These are phyloP conservation scores for Prunus mongolica DNA, from an alignment of 306 rosid genomes.

Conservation along the genomic window DNA sequence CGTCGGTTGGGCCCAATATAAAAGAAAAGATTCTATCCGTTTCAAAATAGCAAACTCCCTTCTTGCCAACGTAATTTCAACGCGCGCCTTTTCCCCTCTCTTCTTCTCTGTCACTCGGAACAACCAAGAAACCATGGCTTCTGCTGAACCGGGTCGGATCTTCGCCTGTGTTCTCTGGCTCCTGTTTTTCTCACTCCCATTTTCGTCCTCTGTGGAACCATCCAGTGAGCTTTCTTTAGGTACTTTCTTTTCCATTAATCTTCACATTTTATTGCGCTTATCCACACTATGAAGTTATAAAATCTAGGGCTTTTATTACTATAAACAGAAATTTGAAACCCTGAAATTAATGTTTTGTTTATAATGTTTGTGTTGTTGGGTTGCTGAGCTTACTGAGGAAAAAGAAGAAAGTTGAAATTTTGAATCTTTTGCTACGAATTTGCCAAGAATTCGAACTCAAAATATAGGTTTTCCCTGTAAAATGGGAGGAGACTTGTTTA, in stretches of 20 bases:
- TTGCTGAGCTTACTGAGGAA: background rate
- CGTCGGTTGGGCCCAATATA: conserved; percentile 16
- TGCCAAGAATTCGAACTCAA: background rate
- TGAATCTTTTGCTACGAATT: background rate
- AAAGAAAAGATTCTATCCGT: background rate
- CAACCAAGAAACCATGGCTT: conserved; percentile 23
- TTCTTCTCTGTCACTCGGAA: background rate
- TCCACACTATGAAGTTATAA: background rate
- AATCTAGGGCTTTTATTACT: conserved; percentile 6
- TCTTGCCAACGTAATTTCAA: conserved; percentile 27
- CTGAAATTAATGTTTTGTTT: background rate
- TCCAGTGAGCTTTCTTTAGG: conserved; percentile 36
- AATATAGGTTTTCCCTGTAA: background rate
- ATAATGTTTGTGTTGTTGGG: background rate
- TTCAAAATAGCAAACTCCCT: conserved; percentile 14
- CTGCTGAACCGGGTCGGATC: conserved; percentile 14
- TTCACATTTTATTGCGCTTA: background rate
- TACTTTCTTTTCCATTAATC: conserved; percentile 25
- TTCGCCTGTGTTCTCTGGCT: conserved; percentile 25
- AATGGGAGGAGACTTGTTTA: background rate
- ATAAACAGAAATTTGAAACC: background rate
- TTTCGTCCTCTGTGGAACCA: conserved; percentile 9
- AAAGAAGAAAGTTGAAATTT: background rate
- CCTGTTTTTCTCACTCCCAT: conserved; percentile 12
- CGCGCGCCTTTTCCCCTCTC: conserved; percentile 26